phyloP scores from a whole-genome alignment of 108 stramenopile species.

The Cylindrotheca closterium region DNA sequence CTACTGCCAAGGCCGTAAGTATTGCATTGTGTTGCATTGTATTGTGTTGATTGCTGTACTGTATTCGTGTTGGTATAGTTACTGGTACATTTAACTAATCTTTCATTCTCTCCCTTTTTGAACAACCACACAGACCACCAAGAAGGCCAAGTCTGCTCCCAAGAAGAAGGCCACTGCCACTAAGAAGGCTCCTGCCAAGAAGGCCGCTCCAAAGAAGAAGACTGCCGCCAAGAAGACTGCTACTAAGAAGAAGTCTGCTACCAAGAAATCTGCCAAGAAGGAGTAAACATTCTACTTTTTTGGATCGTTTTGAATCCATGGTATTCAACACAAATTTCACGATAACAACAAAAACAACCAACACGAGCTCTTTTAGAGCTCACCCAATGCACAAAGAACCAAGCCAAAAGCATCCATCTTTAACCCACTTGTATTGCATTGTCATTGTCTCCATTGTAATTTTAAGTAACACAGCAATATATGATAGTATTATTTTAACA shows the following conservation, averaged over 20 bases:
- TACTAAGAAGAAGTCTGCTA: constrained; percentile 27
- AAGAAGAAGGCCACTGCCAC: constrained; percentile 33
- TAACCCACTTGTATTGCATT: too few relatives aligned
- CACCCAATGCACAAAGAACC: neutral
- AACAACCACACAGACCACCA: constrained; percentile 18
- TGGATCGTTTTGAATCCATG: too few relatives aligned
- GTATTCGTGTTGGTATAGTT: constrained; percentile 1
- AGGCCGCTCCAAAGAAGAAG: constrained; percentile 34
- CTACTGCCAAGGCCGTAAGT: constrained; percentile 28
- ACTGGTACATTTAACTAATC: too few relatives aligned
- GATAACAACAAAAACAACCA: neutral
- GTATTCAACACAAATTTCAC: too few relatives aligned
- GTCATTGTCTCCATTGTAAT: too few relatives aligned
- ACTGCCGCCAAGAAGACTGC: constrained; percentile 39
- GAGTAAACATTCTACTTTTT: too few relatives aligned
- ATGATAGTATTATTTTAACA: too few relatives aligned
- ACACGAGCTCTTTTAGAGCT: constrained; percentile 1
- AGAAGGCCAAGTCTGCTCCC: constrained; percentile 13
- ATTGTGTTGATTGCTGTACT: too few relatives aligned
- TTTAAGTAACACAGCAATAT: too few relatives aligned
- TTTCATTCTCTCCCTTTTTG: too few relatives aligned
- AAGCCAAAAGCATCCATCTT: neutral
- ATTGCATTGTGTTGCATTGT: too few relatives aligned
- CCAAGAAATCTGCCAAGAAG: constrained; percentile 36
- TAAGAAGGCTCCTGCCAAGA: constrained; percentile 47